Evolutionary conservation across 2,329 filamentous ascomycete genomes (phyloP).

Genomic region (Epicoccum sorghinum): DNA sequence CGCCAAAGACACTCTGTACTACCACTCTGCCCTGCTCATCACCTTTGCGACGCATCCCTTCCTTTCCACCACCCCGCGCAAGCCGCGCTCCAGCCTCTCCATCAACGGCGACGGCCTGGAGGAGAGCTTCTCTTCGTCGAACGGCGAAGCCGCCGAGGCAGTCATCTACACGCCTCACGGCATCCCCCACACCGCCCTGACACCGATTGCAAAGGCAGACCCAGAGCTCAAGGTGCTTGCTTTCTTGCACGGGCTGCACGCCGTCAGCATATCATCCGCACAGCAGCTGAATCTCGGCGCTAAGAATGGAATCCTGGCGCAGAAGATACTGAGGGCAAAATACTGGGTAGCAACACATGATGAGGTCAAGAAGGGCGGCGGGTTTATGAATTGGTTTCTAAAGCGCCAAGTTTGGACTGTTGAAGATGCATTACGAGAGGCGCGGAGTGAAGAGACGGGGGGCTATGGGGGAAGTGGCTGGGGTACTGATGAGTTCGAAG

Average conservation of each 20-base stretch:
- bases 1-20: constrained; percentile 62
- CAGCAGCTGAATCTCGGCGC: constrained; percentile 70
- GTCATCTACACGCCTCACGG: constrained; percentile 71
- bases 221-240: constrained; percentile 61
- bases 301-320: constrained; percentile 65
- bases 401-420: constrained; percentile 51
- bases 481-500: constrained; percentile 45
- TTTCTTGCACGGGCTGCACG: constrained; percentile 68
- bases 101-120: constrained; percentile 40
- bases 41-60: constrained; percentile 54
- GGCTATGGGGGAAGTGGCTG: constrained; percentile 22
- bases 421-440: constrained; percentile 56
- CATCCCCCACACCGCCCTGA: constrained; percentile 57
- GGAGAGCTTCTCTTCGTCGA: constrained; percentile 16
- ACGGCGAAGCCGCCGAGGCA: constrained; percentile 54
- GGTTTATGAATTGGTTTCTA: constrained; percentile 61
- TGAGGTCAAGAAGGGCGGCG: constrained; percentile 65
- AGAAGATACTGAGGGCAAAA: constrained; percentile 57
- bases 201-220: constrained; percentile 50
- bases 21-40: constrained; percentile 64
- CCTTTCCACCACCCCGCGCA: constrained; percentile 36
- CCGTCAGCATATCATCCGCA: constrained; percentile 58
- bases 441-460: constrained; percentile 52
- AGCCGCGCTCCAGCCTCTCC: constrained; percentile 36
- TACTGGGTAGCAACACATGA: constrained; percentile 73